Evolutionary conservation across 345 rosid genomes (phyloP).

Genomic region (Fremontodendron californicum): DNA sequence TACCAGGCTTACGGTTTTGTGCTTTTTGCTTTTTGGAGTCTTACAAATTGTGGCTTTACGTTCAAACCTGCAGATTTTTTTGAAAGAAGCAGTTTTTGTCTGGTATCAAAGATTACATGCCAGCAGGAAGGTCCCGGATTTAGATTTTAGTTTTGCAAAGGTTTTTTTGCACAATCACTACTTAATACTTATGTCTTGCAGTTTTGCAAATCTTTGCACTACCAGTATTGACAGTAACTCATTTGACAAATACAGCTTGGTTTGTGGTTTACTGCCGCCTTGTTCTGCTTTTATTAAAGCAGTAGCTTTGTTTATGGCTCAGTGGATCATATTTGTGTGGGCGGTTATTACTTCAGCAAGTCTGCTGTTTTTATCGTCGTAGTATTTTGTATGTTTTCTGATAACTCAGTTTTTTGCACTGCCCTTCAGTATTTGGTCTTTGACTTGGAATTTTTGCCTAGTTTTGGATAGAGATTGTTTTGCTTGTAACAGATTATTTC

Average conservation of each 20-base stretch:
- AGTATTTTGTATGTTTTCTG: slow-evolving; percentile 13
- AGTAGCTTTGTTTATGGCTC: slow-evolving; percentile 61
- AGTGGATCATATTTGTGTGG: slow-evolving; percentile 71
- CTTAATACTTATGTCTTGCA: too few relatives aligned
- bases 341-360: background rate
- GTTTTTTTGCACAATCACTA: too few relatives aligned
- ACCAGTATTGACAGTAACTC: slow-evolving; percentile 38
- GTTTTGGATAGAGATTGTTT: slow-evolving; percentile 1
- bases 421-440: background rate
- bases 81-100: too few relatives aligned
- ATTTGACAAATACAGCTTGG: slow-evolving; percentile 28
- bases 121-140: too few relatives aligned
- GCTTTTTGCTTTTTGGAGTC: too few relatives aligned
- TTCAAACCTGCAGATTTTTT: too few relatives aligned
- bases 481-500: background rate
- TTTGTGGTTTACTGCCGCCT: slow-evolving; percentile 45
- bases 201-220: too few relatives aligned
- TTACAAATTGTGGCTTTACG: too few relatives aligned
- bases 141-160: too few relatives aligned
- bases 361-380: background rate
- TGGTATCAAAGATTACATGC: too few relatives aligned
- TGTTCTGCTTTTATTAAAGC: slow-evolving; percentile 47
- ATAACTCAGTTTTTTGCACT: slow-evolving; percentile 8
- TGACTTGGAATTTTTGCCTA: background rate
- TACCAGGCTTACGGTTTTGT: too few relatives aligned